Evolutionary conservation across 768 basidiomycete species (phyloP), one percentile per base, ranked within the genome.

Genomic region (Sistotremastrum niveocremeum): DNA sequence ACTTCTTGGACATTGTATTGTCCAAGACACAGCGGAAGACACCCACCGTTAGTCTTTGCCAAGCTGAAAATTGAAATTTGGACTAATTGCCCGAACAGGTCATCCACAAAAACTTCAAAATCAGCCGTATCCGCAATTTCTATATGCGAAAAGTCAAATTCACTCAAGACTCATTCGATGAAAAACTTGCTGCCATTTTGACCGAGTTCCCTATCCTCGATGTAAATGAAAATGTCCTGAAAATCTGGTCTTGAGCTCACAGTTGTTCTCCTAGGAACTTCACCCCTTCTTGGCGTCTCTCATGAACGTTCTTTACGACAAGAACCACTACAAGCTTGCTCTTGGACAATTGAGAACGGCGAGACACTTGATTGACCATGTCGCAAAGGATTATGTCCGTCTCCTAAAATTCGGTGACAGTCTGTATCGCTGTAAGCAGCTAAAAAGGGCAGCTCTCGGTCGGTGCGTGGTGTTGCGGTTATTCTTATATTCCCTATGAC

Each of bases 91-190:
- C 30, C 12, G 6, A 9, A 36, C 52, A 89, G 87, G 90, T 93
- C 54, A 97, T 98, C 61, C 95, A 97, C 67, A 97, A 95, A 73
- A 97, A 97, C 72, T 97, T 95, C 73, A 97, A 99, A 71, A 99
- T 99, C 64, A 91, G 89, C 54, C 84, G 94, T 54, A 98, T 98
- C 67, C 79, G 94, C 51, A 89, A 90, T 57, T 90, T 90, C 60
- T 95, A 99, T 65, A 97, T 98, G 94, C 81, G 94, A 62, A 99
- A 99, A 65, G 94, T 99, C 67, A 98, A 94, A 65, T 98, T 95
- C 63, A 93, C 93, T 3, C 91, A 97, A 63, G 91, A 97, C 59
- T 73, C 85, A 10, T 97, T 98, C 54, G 91, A 95, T 49, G 93
- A 97, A 65, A 93, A 97, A 61, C 75, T 99, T 32, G 81, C 81